Base-by-base conservation (phyloP, 2,329 filamentous ascomycete genomes). In the Trichoderma guizhouense region DNA sequence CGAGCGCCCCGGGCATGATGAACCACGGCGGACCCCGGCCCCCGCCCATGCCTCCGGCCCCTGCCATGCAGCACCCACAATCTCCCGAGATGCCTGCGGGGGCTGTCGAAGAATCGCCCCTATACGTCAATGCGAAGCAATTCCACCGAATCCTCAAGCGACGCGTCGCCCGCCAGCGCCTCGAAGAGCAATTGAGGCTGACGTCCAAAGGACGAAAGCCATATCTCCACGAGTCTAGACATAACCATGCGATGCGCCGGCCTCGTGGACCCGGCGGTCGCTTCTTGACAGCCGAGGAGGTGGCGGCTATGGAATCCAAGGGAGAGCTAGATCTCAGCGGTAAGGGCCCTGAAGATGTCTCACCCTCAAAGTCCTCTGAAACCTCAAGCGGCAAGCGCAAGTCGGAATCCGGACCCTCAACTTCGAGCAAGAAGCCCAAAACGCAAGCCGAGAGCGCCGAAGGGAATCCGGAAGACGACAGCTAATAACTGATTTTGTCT, bases 91-190 rank as follows among this genome's bases (percentile, higher is more conserved):
- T 96, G 77, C 88, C 92, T 1, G 85, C 91, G 3, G 86, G 87
- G 15, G 88, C 88, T 15, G 90, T 91, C 5, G 96, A 98, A 80
- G 96, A 99, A 79, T 95, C 95, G 0, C 96, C 96, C 0, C 85
- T 99, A 1, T 99, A 99, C 77, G 96, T 99, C 78, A 99, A 99
- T 78, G 96, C 96, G 6, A 99, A 99, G 81, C 96, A 99, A 79
- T 99, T 99, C 77, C 96, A 99, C 80, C 92, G 96, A 30, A 99
- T 99, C 63, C 83, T 99, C 69, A 98, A 99, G 86, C 89, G 96
- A 72, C 90, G 96, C 72, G 94, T 98, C 74, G 96, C 96, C 7
- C 89, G 96, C 39, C 96, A 98, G 82, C 94, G 93, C 80, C 86
- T 99, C 18, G 96, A 99, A 81, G 96, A 99, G 81, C 93, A 95